Evolutionary conservation across 805 yeast species (phyloP).

Genomic region (Brettanomyces naardenensis): DNA sequence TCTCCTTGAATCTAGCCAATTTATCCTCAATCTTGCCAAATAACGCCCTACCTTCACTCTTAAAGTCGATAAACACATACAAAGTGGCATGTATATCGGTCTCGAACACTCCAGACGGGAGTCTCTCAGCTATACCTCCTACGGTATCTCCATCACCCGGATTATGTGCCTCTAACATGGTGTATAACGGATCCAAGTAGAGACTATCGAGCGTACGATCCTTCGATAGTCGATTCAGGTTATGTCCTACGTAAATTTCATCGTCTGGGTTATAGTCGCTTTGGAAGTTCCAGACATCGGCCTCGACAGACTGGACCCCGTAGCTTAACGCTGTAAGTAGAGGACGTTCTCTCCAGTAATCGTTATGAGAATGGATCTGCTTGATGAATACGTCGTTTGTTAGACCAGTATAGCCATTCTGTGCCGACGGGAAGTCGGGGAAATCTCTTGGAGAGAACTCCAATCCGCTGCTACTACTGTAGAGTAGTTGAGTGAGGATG

Average conservation of each 20-base stretch:
- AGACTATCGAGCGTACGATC: constrained; percentile 38
- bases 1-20: constrained; percentile 39
- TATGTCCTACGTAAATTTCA: constrained; percentile 55
- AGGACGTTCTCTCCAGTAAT: constrained; percentile 46
- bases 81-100: constrained; percentile 44
- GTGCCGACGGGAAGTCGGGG: too few relatives aligned
- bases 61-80: constrained; percentile 57
- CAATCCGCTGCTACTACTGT: too few relatives aligned
- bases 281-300: constrained; percentile 45
- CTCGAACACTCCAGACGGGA: constrained; percentile 22
- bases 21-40: constrained; percentile 37
- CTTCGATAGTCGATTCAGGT: constrained; percentile 35
- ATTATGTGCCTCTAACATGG: constrained; percentile 32
- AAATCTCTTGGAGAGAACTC: too few relatives aligned
- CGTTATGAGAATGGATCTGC: constrained; percentile 47
- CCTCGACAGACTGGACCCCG: constrained; percentile 45
- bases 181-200: constrained; percentile 46
- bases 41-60: constrained; percentile 45
- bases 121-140: constrained; percentile 4
- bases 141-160: background rate
- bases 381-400: constrained; percentile 19
- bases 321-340: constrained; percentile 37
- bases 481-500: background rate
- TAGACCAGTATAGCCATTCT: constrained; percentile 14
- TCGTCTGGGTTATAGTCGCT: constrained; percentile 17